Evolutionary conservation across 1,139 yeast genomes (phyloP).

Genomic region (Eremothecium gossypii): DNA sequence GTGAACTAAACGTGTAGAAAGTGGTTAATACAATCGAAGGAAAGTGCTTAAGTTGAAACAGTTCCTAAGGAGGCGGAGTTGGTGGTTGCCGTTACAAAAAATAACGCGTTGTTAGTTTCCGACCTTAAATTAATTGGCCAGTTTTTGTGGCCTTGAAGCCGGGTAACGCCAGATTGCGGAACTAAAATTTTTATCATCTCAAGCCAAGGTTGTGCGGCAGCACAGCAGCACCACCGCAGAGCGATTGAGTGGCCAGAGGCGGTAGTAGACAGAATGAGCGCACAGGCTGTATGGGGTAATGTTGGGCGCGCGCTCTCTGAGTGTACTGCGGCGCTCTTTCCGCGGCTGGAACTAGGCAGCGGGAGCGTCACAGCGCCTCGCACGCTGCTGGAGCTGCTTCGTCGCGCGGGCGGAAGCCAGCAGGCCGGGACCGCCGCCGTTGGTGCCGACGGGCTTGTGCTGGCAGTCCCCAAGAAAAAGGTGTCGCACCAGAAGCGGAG

Average conservation of each 20-base stretch:
- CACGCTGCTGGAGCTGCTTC: constrained; percentile 17
- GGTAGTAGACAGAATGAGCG: background rate
- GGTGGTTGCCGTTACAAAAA: background rate
- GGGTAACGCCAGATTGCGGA: too few species aligned
- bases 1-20: too few species aligned
- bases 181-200: too few species aligned
- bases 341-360: constrained; percentile 7
- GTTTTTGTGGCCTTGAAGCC: too few species aligned
- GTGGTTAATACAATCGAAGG: too few species aligned
- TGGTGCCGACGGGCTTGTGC: constrained; percentile 54
- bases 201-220: too few species aligned
- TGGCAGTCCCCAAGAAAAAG: constrained; percentile 92
- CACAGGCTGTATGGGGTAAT: background rate
- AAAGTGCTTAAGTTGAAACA: too few species aligned
- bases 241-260: too few species aligned
- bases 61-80: background rate
- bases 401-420: constrained; percentile 18
- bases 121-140: too few species aligned
- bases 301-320: constrained; percentile 4
- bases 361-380: constrained; percentile 8
- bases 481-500: constrained; percentile 80
- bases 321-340: constrained; percentile 8
- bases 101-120: background rate
- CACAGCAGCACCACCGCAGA: too few species aligned
- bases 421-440: constrained; percentile 22